These are phyloP conservation scores for Paramecium tetraurelia DNA, from an alignment of 73 alveolate genomes.

Conservation along the genomic window DNA sequence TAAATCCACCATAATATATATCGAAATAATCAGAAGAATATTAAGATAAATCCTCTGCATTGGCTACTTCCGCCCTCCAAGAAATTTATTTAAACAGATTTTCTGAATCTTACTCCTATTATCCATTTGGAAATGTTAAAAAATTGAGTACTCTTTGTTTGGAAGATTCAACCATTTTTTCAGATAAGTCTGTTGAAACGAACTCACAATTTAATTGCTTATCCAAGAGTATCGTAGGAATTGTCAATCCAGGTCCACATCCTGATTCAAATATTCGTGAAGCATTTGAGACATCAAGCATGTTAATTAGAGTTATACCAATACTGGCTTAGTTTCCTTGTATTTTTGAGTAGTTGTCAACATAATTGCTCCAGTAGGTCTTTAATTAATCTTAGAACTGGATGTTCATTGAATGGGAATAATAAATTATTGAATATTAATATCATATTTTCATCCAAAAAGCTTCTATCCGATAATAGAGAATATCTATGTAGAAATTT, in stretches of 20 bases:
- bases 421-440: not conserved
- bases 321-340: not conserved
- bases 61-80: not conserved
- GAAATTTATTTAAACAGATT: not conserved
- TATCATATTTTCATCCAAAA: not conserved
- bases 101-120: not conserved
- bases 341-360: conserved; percentile 4
- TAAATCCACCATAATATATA: not conserved
- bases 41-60: not conserved
- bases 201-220: not conserved
- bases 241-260: conserved; percentile 35
- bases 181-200: not conserved
- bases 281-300: not conserved
- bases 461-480: not conserved
- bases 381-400: not conserved
- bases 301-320: not conserved
- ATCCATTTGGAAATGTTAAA: not conserved
- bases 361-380: conserved; percentile 1
- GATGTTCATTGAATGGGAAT: not conserved
- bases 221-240: not conserved
- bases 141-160: not conserved
- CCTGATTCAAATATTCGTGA: not conserved
- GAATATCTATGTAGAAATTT: conserved; percentile 10
- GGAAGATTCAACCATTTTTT: not conserved
- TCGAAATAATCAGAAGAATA: not conserved